Base-by-base conservation (phyloP, 805 yeast genomes). In the Schwanniomyces yamadae region DNA sequence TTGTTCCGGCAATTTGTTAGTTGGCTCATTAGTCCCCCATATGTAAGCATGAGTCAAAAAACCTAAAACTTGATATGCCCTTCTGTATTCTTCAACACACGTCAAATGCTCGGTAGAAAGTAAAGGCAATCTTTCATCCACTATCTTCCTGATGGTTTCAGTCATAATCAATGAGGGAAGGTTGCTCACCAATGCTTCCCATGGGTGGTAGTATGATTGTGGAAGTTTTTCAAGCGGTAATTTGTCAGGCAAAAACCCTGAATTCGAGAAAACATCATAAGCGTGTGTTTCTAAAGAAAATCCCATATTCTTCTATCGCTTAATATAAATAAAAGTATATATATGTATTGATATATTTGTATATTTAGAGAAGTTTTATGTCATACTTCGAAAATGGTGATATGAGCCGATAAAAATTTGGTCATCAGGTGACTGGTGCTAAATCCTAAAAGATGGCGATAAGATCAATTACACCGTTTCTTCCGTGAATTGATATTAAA, bases 21-120 rank as follows among this genome's bases (percentile, higher is more conserved):
- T 58, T 12, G 95, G 84, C 31, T 59, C 56, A 37, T 77, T 78
- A 14, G 77, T 77, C 1, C 87, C 83, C 98, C 98, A 90, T 16
- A 90, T 80, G 54, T 90, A 90, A 1, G 93, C 95, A 58, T 90
- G 96, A 2, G 88, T 75, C 29, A 91, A 58, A 51, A 89, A 90
- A 9, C 91, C 82, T 19, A 90, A 67, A 2, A 88, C 65, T 12
- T 84, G 79, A 59, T 85, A 85, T 0, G 96, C 96, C 49, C 97
- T 72, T 55, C 95, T 74, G 54, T 72, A 70, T 46, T 86, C 82
- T 8, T 66, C 66, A 26, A 63, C 72, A 4, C 68, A 52, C 1
- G 39, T 40, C 23, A 83, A 62, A 4, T 69, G 55, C 6, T 66
- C 69, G 1, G 77, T 71, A 3, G 73, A 54, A 28, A 91, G 66